Evolutionary conservation across 2,329 filamentous ascomycete genomes (phyloP), one percentile per base, ranked within the genome.

Genomic region (Pyrenophora teres): DNA sequence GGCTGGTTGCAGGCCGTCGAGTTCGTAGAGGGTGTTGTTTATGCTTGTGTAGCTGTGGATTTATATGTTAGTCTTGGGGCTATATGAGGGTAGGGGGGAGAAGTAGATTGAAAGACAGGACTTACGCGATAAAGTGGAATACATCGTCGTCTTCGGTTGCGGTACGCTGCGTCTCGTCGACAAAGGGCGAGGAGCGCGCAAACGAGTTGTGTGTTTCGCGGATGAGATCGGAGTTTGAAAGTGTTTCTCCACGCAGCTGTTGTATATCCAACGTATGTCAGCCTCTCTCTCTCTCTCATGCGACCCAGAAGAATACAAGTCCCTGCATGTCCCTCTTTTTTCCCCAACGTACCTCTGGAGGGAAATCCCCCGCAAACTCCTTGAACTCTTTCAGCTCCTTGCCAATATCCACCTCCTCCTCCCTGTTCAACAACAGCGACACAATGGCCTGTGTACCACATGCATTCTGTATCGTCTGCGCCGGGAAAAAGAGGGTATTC

Each of bases 381-480:
- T 90, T 90, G 78, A 96, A 96, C 54, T 90, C 86, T 56, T 78
- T 77, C 59, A 96, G 80, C 60, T 84, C 80, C 3, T 79, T 71
- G 46, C 92, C 92, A 57, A 96, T 85, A 30, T 92, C 82, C 42
- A 96, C 82, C 37, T 82, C 78, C 35, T 73, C 80, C 40, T 83
- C 83, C 74, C 95, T 89, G 78, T 99, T 99, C 62, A 99, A 80
- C 27, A 97, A 82, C 47, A 97, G 90, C 46, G 89, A 94, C 35
- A 99, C 84, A 40, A 99, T 84, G 3, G 94, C 94, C 75, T 99
- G 94, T 13, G 94, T 99, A 38, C 92, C 94, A 77, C 94, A 99
- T 6, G 94, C 94, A 76, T 99, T 99, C 76, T 97, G 93, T 72
- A 99, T 99, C 3, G 93, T 97, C 78, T 99, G 94, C 25, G 88